A percentile compares a stretch with the other conserved stretches of the same genome.
Evolutionary conservation across 768 basidiomycete species (phyloP).

Genomic region (Kwoniella europaea): DNA sequence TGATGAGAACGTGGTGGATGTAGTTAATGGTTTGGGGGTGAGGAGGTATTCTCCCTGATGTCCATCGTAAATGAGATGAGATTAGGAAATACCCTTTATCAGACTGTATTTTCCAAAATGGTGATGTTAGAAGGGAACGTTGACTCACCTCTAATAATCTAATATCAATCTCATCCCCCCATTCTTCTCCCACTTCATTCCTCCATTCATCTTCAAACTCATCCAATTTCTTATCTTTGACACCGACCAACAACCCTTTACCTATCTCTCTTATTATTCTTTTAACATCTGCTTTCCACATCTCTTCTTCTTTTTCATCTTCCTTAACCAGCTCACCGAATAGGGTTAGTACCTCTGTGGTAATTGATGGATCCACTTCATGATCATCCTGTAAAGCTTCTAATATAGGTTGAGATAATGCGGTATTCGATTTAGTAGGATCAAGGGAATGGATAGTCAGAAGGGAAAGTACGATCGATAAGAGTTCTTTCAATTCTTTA

Average conservation of each 20-base stretch:
- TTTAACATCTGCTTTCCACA: constrained; percentile 64
- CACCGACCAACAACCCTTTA: constrained; percentile 69
- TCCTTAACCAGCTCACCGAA: constrained; percentile 8
- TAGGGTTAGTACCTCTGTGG: neutral
- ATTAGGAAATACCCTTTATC: no score
- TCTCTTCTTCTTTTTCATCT: constrained; percentile 61
- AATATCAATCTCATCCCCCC: constrained; percentile 68
- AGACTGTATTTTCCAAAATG: no score
- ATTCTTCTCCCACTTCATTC: constrained; percentile 75
- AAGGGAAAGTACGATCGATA: constrained; percentile 73
- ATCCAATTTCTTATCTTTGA: constrained; percentile 59
- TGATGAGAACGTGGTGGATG: constrained; percentile 45
- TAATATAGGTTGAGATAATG: constrained; percentile 58
- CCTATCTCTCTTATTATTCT: constrained; percentile 76
- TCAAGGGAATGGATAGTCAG: constrained; percentile 64
- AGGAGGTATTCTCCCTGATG: constrained; percentile 76
- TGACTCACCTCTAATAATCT: constrained; percentile 69
- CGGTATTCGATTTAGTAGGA: neutral
- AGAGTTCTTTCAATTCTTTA: constrained; percentile 61
- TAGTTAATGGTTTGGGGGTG: constrained; percentile 58
- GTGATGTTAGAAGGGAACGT: neutral
- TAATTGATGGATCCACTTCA: constrained; percentile 61
- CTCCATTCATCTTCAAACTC: constrained; percentile 74
- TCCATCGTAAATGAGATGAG: neutral
- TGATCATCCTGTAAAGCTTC: constrained; percentile 72